Percentiles rank a stretch among this genome's conserved stretches.
Conservation (phyloP, 768 basidiomycete genomes). For the Steccherinum ochraceum region DNA sequence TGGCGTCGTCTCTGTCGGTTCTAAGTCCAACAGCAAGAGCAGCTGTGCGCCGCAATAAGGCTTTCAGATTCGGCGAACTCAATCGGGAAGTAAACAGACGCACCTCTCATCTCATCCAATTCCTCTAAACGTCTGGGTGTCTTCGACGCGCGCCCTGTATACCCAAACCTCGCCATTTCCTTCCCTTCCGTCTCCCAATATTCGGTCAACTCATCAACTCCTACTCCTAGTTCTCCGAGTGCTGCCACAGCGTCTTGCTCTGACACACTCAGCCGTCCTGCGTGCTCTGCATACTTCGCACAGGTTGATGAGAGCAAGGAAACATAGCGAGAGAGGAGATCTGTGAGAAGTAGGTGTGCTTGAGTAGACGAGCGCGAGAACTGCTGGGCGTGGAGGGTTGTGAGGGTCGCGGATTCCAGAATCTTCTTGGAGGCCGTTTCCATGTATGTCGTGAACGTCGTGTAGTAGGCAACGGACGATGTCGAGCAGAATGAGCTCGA, state of each 20-base stretch:
- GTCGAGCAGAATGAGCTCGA: neutral
- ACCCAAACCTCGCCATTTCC: conserved; percentile 56
- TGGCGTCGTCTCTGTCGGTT: conserved; percentile 47
- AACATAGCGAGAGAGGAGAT: conserved; percentile 72
- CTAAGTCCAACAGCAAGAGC: conserved; percentile 54
- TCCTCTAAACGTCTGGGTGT: conserved; percentile 65
- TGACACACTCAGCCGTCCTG: conserved; percentile 56
- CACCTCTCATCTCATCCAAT: conserved; percentile 66
- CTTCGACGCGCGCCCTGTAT: conserved; percentile 33
- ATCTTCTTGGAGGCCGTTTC: conserved; percentile 51
- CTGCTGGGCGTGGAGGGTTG: conserved; percentile 69
- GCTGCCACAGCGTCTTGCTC: conserved; percentile 57
- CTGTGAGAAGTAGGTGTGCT: conserved; percentile 64
- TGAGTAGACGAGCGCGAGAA: conserved; percentile 74
- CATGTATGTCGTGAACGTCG: conserved; percentile 26
- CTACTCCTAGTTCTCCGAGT: conserved; percentile 70
- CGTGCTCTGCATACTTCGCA: conserved; percentile 68
- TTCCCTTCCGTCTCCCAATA: conserved; percentile 61
- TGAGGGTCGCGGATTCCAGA: conserved; percentile 60
- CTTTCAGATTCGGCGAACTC: too few relatives aligned
- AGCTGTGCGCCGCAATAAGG: too few relatives aligned
- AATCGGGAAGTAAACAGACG: conserved; percentile 27
- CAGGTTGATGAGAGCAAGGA: conserved; percentile 58
- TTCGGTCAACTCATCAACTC: conserved; percentile 60
- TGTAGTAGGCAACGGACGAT: neutral